phyloP scores from a whole-genome alignment of 495 filamentous ascomycete species.

The Penicillium canariense region DNA sequence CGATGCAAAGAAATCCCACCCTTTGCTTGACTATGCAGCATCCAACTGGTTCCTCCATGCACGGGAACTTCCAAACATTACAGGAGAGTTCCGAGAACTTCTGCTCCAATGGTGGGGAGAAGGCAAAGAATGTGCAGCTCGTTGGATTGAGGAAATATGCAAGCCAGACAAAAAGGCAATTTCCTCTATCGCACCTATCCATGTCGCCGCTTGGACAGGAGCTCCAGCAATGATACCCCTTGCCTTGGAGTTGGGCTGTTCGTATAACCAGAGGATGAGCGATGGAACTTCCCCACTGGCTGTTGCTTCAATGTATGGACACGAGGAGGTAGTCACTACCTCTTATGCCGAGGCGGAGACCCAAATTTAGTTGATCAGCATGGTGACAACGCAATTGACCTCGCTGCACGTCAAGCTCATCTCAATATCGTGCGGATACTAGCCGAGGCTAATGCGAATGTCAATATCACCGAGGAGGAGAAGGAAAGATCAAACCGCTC shows the following conservation, averaged over 20 bases:
- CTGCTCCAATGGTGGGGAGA: neutral
- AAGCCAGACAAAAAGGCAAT: neutral
- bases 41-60: slow-evolving; percentile 1
- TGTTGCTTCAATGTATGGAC: neutral
- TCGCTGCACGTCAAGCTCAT: neutral
- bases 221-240: neutral
- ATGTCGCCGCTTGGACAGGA: neutral
- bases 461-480: neutral
- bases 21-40: neutral
- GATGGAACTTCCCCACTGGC: neutral
- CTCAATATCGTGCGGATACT: neutral
- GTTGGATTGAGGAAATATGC: neutral
- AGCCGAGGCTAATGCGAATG: neutral
- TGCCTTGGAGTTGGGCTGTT: neutral
- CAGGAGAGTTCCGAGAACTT: neutral
- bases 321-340: neutral
- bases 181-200: neutral
- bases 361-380: neutral
- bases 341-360: neutral
- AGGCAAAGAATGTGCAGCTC: neutral
- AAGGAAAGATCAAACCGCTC: neutral
- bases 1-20: neutral
- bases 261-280: neutral
- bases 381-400: neutral
- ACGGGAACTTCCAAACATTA: neutral